phyloP scores from a whole-genome alignment of 345 rosid genomes.

The Kandelia obovata region DNA sequence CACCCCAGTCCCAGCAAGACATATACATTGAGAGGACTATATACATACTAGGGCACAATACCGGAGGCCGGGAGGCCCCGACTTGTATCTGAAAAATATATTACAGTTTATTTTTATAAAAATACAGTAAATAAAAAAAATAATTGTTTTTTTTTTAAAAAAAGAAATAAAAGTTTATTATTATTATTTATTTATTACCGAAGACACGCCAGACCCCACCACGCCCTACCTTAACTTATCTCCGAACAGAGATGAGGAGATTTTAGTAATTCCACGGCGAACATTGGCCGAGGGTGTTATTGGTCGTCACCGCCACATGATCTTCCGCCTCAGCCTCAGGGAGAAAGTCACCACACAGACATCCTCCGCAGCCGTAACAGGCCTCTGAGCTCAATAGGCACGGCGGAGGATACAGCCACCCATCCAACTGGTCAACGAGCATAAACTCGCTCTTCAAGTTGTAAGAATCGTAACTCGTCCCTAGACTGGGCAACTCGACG shows the following conservation, averaged over 20 bases:
- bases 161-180: not conserved
- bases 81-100: too few species aligned
- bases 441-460: slow-evolving; percentile 26
- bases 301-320: not conserved
- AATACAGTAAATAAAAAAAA: too few species aligned
- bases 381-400: slow-evolving; percentile 24
- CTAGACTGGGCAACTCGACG: slow-evolving; percentile 71
- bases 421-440: slow-evolving; percentile 28
- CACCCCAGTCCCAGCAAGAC: not conserved
- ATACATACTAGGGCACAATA: too few species aligned
- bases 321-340: not conserved
- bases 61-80: too few species aligned
- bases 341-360: not conserved
- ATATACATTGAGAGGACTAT: too few species aligned
- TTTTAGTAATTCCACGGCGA: slow-evolving; percentile 15
- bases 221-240: too few species aligned
- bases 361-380: slow-evolving; percentile 5
- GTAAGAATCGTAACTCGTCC: slow-evolving; percentile 20
- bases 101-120: too few species aligned
- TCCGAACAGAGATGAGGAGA: too few species aligned
- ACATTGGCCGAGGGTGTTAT: slow-evolving; percentile 2
- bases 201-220: too few species aligned
- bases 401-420: slow-evolving; percentile 36
- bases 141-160: too few species aligned
- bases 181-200: not conserved